Base-by-base conservation (phyloP, 1,284 basidiomycete genomes). In the Acaromyces ingoldii region DNA sequence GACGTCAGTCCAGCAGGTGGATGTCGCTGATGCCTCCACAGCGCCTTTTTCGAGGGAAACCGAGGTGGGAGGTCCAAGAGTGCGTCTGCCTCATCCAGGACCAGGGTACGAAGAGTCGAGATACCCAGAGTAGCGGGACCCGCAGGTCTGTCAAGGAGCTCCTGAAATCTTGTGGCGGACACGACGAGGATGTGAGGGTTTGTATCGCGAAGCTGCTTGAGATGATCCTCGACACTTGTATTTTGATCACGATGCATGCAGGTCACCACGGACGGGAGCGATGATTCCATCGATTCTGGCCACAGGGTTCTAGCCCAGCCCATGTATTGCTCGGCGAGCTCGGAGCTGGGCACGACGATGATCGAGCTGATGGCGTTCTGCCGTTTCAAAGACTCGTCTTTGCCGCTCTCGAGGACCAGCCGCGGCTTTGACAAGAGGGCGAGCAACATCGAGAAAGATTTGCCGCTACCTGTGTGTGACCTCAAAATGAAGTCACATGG, bases 401-500 rank as follows among this genome's bases (percentile, higher is more conserved):
- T 25, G 2, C 26, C 39, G 6, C 53, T 46, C n/a, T 55, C 46
- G 28, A 73, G 70, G 3, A 68, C 56, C 40, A 75, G 51, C 30
- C 69, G 66, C 9, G 72, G 72, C 42, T 70, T 70, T 37, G 63
- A 64, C 15, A 75, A 58, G 19, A 72, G 62, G 11, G 64, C 65
- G 13, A 75, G 55, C 3, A 75, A 58, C 36, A 73, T 48, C 19
- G 59, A 68, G 17, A 72, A 70, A 5, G 63, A 65, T 58, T 75
- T 75, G 19, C 72, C 72, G 0, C 69, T 71, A 26, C 71, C 72
- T 1, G 72, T 75, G 34, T 72, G 69, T 15, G 71, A 69, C 2
- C 72, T 62, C 21, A 72, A 29, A 9, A 75, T 59, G 36, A 75
- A 55, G 42, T 75, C 72, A 15, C 51, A 55, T 1, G 59, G 66